A percentile compares a stretch with the other conserved stretches of the same genome.
phyloP scores from a whole-genome alignment of 495 filamentous ascomycete species.

The Penicillium parvum region DNA sequence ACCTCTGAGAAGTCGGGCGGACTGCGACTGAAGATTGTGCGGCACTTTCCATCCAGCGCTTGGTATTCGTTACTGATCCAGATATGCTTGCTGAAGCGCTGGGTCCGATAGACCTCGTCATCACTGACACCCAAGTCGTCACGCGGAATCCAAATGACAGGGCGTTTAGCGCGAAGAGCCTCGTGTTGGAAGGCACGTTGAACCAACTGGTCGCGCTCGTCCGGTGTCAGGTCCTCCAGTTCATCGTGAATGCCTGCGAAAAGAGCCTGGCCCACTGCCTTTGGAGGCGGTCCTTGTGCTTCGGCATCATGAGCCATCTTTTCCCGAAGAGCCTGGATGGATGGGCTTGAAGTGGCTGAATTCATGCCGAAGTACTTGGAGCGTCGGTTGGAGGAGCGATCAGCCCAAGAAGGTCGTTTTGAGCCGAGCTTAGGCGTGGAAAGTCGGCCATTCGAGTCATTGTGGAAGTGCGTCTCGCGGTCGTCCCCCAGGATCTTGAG shows the following conservation, averaged over 20 bases:
- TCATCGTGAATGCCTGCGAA: slow-evolving; percentile 86
- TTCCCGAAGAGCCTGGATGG: slow-evolving; percentile 32
- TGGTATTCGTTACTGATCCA: slow-evolving; percentile 95
- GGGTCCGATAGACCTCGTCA: slow-evolving; percentile 79
- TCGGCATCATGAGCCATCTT: slow-evolving; percentile 54
- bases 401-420: slow-evolving; percentile 39
- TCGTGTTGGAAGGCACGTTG: slow-evolving; percentile 87
- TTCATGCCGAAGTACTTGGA: slow-evolving; percentile 39
- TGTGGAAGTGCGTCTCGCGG: slow-evolving; percentile 15
- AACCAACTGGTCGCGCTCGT: slow-evolving; percentile 83
- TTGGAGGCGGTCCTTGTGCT: slow-evolving; percentile 52
- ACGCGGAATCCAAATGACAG: slow-evolving; percentile 90
- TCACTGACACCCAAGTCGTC: slow-evolving; percentile 89
- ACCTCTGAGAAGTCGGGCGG: slow-evolving; percentile 91
- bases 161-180: slow-evolving; percentile 77
- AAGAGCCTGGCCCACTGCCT: slow-evolving; percentile 65
- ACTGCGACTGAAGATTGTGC: slow-evolving; percentile 81
- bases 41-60: slow-evolving; percentile 74
- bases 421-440: slow-evolving; percentile 16
- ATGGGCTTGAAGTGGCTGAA: slow-evolving; percentile 28
- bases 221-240: slow-evolving; percentile 89
- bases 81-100: slow-evolving; percentile 71
- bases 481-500: slow-evolving; percentile 47
- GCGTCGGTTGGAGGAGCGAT: slow-evolving; percentile 36
- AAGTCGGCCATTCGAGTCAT: slow-evolving; percentile 12